These are phyloP conservation scores for Diaporthe ampelina DNA, from an alignment of 2,329 filamentous ascomycete genomes.

Conservation along the genomic window DNA sequence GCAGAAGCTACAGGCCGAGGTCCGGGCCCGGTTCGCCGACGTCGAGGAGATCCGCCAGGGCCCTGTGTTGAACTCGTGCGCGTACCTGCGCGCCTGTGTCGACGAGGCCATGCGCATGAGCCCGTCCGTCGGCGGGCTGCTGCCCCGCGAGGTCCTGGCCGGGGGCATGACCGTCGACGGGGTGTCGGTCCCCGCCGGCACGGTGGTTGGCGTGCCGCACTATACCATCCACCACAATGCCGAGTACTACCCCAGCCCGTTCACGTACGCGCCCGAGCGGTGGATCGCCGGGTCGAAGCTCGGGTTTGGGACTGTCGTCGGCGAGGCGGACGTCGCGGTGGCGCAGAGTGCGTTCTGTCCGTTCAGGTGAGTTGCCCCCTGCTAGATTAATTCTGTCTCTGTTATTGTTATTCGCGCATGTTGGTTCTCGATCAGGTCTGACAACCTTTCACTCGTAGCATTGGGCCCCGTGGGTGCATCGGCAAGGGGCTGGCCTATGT, in stretches of 20 bases:
- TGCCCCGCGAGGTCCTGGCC: constrained; percentile 70
- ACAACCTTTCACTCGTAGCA: constrained; percentile 47
- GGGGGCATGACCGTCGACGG: constrained; percentile 70
- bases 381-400: too few species aligned
- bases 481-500: constrained; percentile 78
- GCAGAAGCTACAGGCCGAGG: constrained; percentile 62
- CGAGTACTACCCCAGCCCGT: constrained; percentile 72
- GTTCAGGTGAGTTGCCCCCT: constrained; percentile 59
- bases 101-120: constrained; percentile 76
- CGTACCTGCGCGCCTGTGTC: constrained; percentile 74
- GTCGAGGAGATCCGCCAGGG: constrained; percentile 71
- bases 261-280: constrained; percentile 72
- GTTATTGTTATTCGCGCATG: background rate
- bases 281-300: constrained; percentile 69
- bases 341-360: constrained; percentile 81
- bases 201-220: constrained; percentile 74
- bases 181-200: constrained; percentile 68
- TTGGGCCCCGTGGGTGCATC: constrained; percentile 79
- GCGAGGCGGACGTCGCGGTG: constrained; percentile 63
- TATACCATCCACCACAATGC: constrained; percentile 79
- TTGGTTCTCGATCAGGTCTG: background rate
- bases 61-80: constrained; percentile 61
- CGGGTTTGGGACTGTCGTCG: constrained; percentile 54
- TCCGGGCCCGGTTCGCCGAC: constrained; percentile 64
- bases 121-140: constrained; percentile 71